Base-by-base conservation (phyloP, 1,139 yeast species). In the Blastobotrys capitulatus region DNA sequence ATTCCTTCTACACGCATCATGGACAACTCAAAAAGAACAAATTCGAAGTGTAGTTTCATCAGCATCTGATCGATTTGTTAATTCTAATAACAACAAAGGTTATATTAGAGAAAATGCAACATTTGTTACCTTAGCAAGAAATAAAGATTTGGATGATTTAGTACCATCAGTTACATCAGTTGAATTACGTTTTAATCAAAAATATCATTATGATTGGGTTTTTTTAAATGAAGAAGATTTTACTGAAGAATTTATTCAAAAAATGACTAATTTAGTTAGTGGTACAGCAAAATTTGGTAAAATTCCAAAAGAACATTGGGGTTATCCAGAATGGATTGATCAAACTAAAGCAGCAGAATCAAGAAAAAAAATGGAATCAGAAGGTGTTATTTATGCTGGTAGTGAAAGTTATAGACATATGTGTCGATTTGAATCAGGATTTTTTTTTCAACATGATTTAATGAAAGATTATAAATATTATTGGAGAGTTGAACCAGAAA, bases 181-280 rank as follows among this genome's bases (percentile, higher is more conserved):
- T 49, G 92, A 86, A 66, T 87, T 83, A 62, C 72, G 89, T 43
- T 86, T 85, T 72, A 86, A 86, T 69, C 63, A 70, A 38, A 73
- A 78, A 52, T 85, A 67, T 68, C 73, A 82, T 60, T 86, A 86
- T 64, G 92, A 85, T 64, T 86, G 94, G 94, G 85, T 85, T 12
- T 86, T 86, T 62, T 71, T 85, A 52, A 84, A 84, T 66, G 83
- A 84, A 56, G 83, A 76, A 54, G 76, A 71, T 19, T 82, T 83
- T 61, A 65, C 75, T 25, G 74, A 75, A 12, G 82, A 82, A 45
- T 83, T 84, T 66, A 77, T 74, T 57, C 67, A 69, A 27, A 67
- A 71, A 51, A 73, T 82, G 9, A 50, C 70, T 1, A 68, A 74
- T 13, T 62, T 80, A 29, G 78, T 79, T 7, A 73, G 82, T 12